Conservation (phyloP, 2,329 filamentous ascomycete species). For the Claviceps purpurea region DNA sequence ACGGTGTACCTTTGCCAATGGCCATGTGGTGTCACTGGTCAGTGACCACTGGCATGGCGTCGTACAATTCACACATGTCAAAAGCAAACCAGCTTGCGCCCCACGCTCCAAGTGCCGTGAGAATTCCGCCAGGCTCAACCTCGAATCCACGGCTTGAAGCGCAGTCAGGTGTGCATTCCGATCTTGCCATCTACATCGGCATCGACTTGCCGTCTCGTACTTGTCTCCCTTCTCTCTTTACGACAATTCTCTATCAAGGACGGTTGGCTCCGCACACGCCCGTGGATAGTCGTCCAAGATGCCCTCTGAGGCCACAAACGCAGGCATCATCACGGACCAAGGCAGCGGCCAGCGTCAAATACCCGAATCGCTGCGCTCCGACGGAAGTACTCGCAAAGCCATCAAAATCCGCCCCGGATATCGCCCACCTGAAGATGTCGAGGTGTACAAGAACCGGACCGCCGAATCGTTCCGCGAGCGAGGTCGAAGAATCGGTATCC, state of each 20-base stretch:
- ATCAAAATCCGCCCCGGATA: constrained; percentile 92
- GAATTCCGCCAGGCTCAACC: not conserved
- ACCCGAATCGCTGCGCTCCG: constrained; percentile 70
- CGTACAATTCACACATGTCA: too few species aligned
- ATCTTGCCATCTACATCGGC: not conserved
- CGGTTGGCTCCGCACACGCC: not conserved
- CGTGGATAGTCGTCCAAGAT: constrained; percentile 15
- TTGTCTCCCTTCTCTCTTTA: too few species aligned
- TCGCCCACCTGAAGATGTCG: constrained; percentile 85
- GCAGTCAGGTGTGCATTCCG: not conserved
- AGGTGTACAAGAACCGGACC: constrained; percentile 87
- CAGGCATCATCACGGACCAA: constrained; percentile 67
- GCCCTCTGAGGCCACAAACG: constrained; percentile 40
- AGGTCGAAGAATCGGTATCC: constrained; percentile 47
- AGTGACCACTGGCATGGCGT: too few species aligned
- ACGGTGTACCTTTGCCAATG: not conserved
- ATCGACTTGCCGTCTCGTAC: not conserved
- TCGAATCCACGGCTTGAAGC: not conserved
- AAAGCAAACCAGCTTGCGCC: not conserved
- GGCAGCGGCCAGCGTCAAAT: constrained; percentile 74
- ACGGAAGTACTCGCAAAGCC: constrained; percentile 84
- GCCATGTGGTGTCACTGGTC: too few species aligned
- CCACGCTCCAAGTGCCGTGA: not conserved
- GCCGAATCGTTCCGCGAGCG: constrained; percentile 76
- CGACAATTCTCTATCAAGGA: not conserved